These are phyloP conservation scores for Cymbopogon citratus DNA, from an alignment of 176 grass and related monocot species.

Conservation along the genomic window DNA sequence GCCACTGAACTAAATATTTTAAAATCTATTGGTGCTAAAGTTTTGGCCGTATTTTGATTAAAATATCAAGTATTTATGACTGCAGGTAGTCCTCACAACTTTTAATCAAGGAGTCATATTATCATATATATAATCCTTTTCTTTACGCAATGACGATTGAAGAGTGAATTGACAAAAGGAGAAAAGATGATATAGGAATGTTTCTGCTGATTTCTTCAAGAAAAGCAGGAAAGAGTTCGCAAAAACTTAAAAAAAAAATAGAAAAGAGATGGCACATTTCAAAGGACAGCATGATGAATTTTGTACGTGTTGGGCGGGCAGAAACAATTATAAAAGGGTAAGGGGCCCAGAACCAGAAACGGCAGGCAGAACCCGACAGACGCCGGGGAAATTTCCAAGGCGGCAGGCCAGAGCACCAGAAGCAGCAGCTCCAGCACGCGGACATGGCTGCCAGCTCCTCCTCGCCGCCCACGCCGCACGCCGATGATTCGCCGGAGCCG, in stretches of 20 bases:
- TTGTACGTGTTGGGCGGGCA: not conserved
- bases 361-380: not conserved
- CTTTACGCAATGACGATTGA: not conserved
- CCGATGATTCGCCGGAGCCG: slow-evolving; percentile 15
- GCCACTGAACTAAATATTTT: too few relatives aligned
- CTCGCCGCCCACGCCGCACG: not conserved
- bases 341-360: not conserved
- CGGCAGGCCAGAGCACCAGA: not conserved
- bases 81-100: not conserved
- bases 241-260: too few relatives aligned
- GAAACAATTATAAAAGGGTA: not conserved
- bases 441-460: slow-evolving; percentile 15
- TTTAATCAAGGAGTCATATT: not conserved
- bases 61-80: too few relatives aligned
- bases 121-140: not conserved
- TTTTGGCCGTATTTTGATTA: too few relatives aligned
- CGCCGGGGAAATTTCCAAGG: not conserved
- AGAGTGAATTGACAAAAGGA: not conserved
- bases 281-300: not conserved
- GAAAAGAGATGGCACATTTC: not conserved
- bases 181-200: not conserved
- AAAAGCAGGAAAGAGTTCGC: not conserved
- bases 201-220: not conserved
- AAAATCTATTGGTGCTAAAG: too few relatives aligned
- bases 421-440: not conserved